Percentiles rank a stretch among this genome's conserved stretches.
Conservation (phyloP, 2,329 filamentous ascomycete species). For the Cadophora gregata region DNA sequence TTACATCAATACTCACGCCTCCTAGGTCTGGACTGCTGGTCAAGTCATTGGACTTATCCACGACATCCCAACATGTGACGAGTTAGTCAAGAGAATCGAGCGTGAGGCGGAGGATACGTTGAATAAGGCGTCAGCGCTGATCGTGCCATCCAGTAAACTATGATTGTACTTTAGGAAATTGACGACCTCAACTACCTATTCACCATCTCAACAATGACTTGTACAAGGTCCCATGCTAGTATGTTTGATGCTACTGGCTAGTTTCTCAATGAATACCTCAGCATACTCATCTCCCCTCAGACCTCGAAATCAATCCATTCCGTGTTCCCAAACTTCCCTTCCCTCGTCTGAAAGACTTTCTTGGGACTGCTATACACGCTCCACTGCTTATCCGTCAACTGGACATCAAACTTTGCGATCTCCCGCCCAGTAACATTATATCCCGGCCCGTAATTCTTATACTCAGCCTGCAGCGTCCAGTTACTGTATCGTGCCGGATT, state of each 20-base stretch:
- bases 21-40: constrained; percentile 91
- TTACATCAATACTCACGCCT: constrained; percentile 21
- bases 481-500: constrained; percentile 40
- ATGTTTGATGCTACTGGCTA: background rate
- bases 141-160: constrained; percentile 61
- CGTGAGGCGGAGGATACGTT: constrained; percentile 74
- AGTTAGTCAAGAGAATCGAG: constrained; percentile 74
- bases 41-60: constrained; percentile 92
- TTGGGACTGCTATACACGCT: constrained; percentile 29
- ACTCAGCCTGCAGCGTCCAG: constrained; percentile 59
- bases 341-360: constrained; percentile 36
- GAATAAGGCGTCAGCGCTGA: constrained; percentile 61
- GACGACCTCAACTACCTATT: background rate
- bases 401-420: constrained; percentile 28
- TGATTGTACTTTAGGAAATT: constrained; percentile 32
- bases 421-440: constrained; percentile 54
- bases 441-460: constrained; percentile 55
- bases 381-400: constrained; percentile 32
- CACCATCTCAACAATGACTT: background rate
- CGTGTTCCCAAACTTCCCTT: constrained; percentile 35
- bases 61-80: constrained; percentile 79
- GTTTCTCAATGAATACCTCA: background rate
- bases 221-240: background rate
- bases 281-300: background rate
- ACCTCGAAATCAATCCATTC: constrained; percentile 36